Evolutionary conservation across 2,329 filamentous ascomycete genomes (phyloP), one percentile per base, ranked within the genome.

Genomic region (Microthyrium microscopicum): DNA sequence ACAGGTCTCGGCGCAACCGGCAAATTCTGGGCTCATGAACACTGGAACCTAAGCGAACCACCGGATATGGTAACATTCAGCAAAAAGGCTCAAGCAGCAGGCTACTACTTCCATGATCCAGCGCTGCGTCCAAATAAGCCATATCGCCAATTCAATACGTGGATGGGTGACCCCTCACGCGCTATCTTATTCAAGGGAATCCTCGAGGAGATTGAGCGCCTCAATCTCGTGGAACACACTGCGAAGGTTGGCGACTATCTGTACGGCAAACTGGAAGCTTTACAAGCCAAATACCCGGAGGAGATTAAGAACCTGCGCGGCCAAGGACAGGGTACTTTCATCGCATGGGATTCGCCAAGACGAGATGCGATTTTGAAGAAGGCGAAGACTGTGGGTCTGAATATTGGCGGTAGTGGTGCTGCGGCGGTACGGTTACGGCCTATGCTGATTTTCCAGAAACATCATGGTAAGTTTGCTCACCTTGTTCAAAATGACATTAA

Each of bases 101-200:
- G 84, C 21, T 93, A 87, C 68, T 93, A 89, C 67, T 93, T 75
- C 52, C 77, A 77, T 40, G 77, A 89, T 65, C 68, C 72, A 7
- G 73, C 71, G 26, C 67, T 93, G 44, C 68, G 80, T 9, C 84
- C 84, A 41, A 92, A 92, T 65, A 85, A 85, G 68, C 79, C 85
- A 5, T 93, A 92, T 66, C 76, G 84, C 40, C 84, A 93, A 60
- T 93, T 93, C 68, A 93, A 93, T 67, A 93, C 83, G 31, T 93
- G 84, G 84, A 91, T 93, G 77, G 84, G 84, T 47, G 84, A 93
- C 60, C 84, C 84, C 12, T 76, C 78, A 11, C 75, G 82, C 39
- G 82, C 79, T 12, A 62, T 93, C 39, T 67, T 93, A 43, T 92
- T 91, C 75, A 73, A 79, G 41, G 77, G 73, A 48, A 92, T 93